Evolutionary conservation across 805 yeast species (phyloP), one percentile per base, ranked within the genome.

Genomic region (Monosporozyma yasuniensis): DNA sequence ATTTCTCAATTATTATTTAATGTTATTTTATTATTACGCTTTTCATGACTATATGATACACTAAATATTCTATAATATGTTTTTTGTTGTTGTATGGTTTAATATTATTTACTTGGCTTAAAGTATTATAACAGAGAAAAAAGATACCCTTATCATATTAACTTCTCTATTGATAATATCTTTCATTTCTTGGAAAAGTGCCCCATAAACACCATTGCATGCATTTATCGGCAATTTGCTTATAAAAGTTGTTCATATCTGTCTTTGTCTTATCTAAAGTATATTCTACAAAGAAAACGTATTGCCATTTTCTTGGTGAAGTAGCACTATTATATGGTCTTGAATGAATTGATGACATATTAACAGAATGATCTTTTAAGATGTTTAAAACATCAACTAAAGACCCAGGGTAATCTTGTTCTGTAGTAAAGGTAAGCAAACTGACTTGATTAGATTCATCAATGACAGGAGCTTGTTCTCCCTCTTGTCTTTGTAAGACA

Each of bases 261-360:
- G 37, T 37, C 49, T 70, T 60, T 1, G 58, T 59, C 16, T 67
- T 70, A 39, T 60, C 62, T 22, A 62, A 59, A 19, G 56, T 53
- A 46, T 70, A 77, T 60, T 89, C 97, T 10, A 85, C 77, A 59
- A 85, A 88, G 67, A 87, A 89, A 2, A 84, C 80, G 59, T 88
- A 87, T 54, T 83, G 83, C 96, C 96, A 89, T 30, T 67, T 67
- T 27, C 64, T 58, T 21, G 47, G 38, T 18, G 22, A 45, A 12
- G 46, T 30, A 2, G 49, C 52, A 19, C 46, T 47, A 44, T 47
- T 54, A 4, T 86, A 79, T 0, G 96, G 96, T 57, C 96, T 73
- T 3, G 96, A 83, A 37, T 80, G 78, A 46, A 89, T 86, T 5
- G 85, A 74, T 4, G 81, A 78, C 69, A 89, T 70, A 60, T 84